Evolutionary conservation across 805 yeast genomes (phyloP).

Genomic region (Ogataea naganishii): DNA sequence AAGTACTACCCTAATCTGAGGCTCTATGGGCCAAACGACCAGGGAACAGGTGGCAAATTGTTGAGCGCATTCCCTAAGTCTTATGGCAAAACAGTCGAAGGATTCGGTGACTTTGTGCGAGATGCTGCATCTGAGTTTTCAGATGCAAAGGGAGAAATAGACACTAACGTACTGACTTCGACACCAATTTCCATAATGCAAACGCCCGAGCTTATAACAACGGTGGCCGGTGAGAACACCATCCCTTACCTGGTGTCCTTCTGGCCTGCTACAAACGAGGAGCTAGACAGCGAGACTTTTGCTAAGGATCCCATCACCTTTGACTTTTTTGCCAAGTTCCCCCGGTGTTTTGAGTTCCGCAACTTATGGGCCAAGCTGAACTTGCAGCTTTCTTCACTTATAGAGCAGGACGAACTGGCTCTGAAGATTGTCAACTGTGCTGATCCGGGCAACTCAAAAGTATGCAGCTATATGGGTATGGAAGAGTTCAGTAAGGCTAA

Average conservation of each 20-base stretch:
- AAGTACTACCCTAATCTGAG: conserved; percentile 61
- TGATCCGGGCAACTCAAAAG: conserved; percentile 26
- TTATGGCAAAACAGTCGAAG: conserved; percentile 36
- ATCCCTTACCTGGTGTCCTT: conserved; percentile 53
- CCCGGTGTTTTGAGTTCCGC: conserved; percentile 41
- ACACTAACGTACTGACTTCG: conserved; percentile 1
- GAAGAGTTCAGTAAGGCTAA: conserved; percentile 17
- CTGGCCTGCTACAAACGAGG: conserved; percentile 49
- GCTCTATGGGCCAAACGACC: conserved; percentile 53
- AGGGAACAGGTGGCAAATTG: conserved; percentile 26
- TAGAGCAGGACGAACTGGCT: conserved; percentile 8
- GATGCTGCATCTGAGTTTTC: conserved; percentile 37
- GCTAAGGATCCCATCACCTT: conserved; percentile 25
- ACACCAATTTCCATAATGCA: conserved; percentile 12
- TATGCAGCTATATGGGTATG: conserved; percentile 48
- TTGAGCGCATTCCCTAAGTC: conserved; percentile 39
- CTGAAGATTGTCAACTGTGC: conserved; percentile 54
- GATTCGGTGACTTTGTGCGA: conserved; percentile 43
- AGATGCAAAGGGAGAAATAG: background rate
- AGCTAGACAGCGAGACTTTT: conserved; percentile 25
- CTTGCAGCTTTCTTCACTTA: conserved; percentile 27
- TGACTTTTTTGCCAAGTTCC: conserved; percentile 32
- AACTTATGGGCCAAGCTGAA: conserved; percentile 52
- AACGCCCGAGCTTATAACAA: conserved; percentile 32
- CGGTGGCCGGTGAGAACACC: conserved; percentile 41